Evolutionary conservation across 164 flowering plant species (phyloP), one percentile per base, ranked within the genome.

Genomic region (Warburgia ugandensis): DNA sequence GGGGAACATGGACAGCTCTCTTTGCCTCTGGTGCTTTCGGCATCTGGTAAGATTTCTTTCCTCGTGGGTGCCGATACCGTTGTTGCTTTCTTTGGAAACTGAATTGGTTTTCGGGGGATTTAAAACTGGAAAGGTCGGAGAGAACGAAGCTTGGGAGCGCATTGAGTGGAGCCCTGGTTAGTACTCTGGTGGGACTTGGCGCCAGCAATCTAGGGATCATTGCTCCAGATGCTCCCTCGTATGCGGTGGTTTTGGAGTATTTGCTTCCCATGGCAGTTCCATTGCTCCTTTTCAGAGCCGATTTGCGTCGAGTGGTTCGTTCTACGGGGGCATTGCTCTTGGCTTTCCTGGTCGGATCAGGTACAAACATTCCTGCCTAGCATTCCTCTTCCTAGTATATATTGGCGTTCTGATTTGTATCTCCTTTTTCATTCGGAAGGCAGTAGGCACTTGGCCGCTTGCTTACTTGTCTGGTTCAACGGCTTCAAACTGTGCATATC

Each of bases 1-100:
- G 98, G 96, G 98, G 96, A 48, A 85, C 66, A 29, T 87, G 96
- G 96, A 81, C 96, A 25, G 86, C 79, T 35, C 85, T 91, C 59
- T 84, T 87, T 64, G 71, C 81, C 58, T 58, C 76, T 14, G 92
- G 81, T 33, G 92, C 96, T 62, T 78, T 86, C 54, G 90, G 94
- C 48, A 67, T 84, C 65, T 91, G 98, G 96, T 87, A 68, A 40
- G 3, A 20, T 0, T 3, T 8, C 28, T 45, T 14, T 45, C 19
- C n/a, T n/a, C n/a, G n/a, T n/a, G n/a, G n/a, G n/a, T n/a, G n/a
- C n/a, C n/a, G n/a, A n/a, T n/a, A n/a, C n/a, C n/a, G n/a, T n/a
- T n/a, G n/a, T n/a, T n/a, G n/a, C n/a, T n/a, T n/a, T n/a, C n/a
- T n/a, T n/a, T n/a, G n/a, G n/a, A n/a, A n/a, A n/a, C n/a, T n/a